Evolutionary conservation across 2,329 filamentous ascomycete genomes (phyloP).

Genomic region (Fusarium falciforme): DNA sequence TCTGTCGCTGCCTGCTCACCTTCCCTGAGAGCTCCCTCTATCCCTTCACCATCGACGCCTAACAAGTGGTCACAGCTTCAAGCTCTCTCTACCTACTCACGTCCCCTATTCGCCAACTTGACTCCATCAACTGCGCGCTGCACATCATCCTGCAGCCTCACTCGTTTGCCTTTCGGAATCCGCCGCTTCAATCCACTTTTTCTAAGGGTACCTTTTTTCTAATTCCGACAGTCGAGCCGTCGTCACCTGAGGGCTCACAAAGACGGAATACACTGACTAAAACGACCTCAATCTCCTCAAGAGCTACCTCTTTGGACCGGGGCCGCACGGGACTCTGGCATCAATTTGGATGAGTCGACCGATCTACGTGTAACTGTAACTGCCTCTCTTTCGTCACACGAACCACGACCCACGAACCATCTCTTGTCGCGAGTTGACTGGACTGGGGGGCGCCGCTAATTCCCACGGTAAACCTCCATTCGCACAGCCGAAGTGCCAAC

Average conservation of each 20-base stretch:
- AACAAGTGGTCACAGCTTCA: conserved; percentile 15
- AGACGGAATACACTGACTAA: background rate
- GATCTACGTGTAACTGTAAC: conserved; percentile 18
- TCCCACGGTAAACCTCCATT: conserved; percentile 11
- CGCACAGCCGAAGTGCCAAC: conserved; percentile 14
- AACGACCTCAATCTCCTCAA: conserved; percentile 15
- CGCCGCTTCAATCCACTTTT: conserved; percentile 15
- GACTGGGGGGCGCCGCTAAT: conserved; percentile 29
- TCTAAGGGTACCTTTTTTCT: conserved; percentile 2
- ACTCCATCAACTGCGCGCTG: background rate
- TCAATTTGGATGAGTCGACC: conserved; percentile 13
- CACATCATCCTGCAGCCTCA: conserved; percentile 14
- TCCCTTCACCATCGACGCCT: background rate
- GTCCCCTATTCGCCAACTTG: conserved; percentile 5
- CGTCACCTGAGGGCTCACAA: conserved; percentile 5
- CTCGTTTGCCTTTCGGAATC: background rate
- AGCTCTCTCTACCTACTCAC: conserved; percentile 9
- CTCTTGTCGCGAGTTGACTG: background rate
- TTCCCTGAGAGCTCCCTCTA: conserved; percentile 10
- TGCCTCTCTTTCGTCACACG: conserved; percentile 2
- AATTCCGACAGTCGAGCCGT: conserved; percentile 22
- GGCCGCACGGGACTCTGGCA: conserved; percentile 19
- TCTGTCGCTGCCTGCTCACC: conserved; percentile 29
- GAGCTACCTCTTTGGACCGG: background rate
- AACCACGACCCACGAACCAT: conserved; percentile 13